Base-by-base conservation (phyloP, 768 basidiomycete species). In the Amanita thiersii region DNA sequence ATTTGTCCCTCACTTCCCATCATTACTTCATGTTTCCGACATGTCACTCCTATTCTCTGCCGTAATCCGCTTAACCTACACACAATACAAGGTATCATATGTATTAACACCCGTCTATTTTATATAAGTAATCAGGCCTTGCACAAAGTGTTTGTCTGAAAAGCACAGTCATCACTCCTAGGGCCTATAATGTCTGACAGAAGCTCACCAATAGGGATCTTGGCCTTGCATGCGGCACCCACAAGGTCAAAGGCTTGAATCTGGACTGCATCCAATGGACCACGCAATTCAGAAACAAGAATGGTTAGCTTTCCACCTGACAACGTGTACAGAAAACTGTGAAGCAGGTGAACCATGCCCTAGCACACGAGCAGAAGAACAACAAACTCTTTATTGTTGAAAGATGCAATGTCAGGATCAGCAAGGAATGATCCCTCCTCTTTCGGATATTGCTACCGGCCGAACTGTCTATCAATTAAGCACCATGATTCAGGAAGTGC, bases 371-470 rank as follows among this genome's bases (percentile, higher is more conserved):
- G 5, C 9, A 12, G 1, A 30, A 9, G 21, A 44, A 30, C 34
- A 21, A 55, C 62, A 40, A 31, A 65, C 66, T 69, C 67, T 15
- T 62, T 63, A 3, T 49, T 48, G 10, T 57, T 58, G 30, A 71
- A 53, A 2, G 61, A 53, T 5, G 62, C 68, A 26, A 69, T 53
- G 33, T 63, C 66, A 31, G 62, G 62, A 51, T 70, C 68, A 28
- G 68, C 63, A 15, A 65, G 63, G 9, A 56, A 62, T 5, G 59
- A 55, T 9, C 55, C 58, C 52, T 12, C 21, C 65, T 66, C 58
- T 66, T 68, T 26, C 73, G 26, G 26, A 28, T 28, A 28, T 28
- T 28, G 26, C 26, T 28, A 28, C 6, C 26, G 26, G 26, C n/a
- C 6, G 26, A n/a, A 28, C n/a, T 7, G 26, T 28, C 26, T 7